Conservation (phyloP, 352 stramenopile species). For the Phytophthora crassamura region DNA sequence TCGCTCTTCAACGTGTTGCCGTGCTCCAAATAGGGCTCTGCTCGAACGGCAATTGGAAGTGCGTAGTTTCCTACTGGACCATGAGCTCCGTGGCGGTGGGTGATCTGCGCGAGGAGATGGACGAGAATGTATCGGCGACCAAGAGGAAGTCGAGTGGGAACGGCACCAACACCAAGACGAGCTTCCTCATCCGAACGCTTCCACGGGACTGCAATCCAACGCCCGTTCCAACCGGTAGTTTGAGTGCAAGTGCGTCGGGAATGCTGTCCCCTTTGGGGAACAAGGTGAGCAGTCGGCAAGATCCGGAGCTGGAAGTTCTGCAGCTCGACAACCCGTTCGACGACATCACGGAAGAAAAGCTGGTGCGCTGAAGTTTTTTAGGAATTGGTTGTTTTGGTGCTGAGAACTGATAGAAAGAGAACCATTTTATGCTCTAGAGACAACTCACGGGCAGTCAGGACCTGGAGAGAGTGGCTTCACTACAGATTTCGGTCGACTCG, state of each 20-base stretch:
- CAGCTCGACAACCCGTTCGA: conserved; percentile 77
- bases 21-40: conserved; percentile 15
- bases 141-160: conserved; percentile 17
- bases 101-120: conserved; percentile 64
- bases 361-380: conserved; percentile 40
- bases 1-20: conserved; percentile 1
- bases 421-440: conserved; percentile 42
- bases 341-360: conserved; percentile 79
- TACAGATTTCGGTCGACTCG: conserved; percentile 79
- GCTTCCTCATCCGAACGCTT: conserved; percentile 76
- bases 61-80: neutral
- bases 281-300: conserved; percentile 1
- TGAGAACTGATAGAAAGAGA: neutral
- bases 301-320: conserved; percentile 27
- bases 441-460: conserved; percentile 68
- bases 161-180: conserved; percentile 46
- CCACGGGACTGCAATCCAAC: conserved; percentile 78
- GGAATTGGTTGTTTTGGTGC: neutral
- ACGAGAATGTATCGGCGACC: conserved; percentile 6
- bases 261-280: conserved; percentile 34
- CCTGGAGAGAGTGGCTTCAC: conserved; percentile 54
- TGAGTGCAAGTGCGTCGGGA: conserved; percentile 16
- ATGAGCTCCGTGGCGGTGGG: conserved; percentile 53
- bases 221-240: conserved; percentile 32
- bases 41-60: conserved; percentile 7